phyloP scores from a whole-genome alignment of 352 stramenopile species.

The Globisporangium apiculatum region DNA sequence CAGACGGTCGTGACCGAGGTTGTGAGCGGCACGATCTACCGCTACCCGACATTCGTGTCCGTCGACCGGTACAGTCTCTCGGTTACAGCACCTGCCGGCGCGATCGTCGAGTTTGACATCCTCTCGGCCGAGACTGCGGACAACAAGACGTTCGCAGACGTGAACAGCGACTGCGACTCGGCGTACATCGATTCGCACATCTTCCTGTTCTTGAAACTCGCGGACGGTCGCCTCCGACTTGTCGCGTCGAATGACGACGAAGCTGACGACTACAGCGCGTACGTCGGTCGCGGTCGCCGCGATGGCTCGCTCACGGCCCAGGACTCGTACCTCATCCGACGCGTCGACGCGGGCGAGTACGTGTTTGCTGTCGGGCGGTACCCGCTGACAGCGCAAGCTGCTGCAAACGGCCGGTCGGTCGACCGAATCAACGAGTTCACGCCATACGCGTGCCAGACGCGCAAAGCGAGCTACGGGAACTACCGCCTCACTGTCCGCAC shows the following conservation, averaged over 20 bases:
- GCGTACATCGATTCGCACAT: constrained; percentile 66
- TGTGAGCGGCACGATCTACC: constrained; percentile 50
- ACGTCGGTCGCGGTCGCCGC: constrained; percentile 26
- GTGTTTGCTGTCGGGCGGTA: constrained; percentile 53
- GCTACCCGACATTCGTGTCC: constrained; percentile 33
- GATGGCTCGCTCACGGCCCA: constrained; percentile 42
- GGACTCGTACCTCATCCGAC: constrained; percentile 63
- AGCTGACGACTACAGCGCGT: constrained; percentile 42
- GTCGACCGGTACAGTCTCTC: constrained; percentile 56
- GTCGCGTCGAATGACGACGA: constrained; percentile 63
- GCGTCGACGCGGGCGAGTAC: constrained; percentile 34
- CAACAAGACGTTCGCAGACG: constrained; percentile 42
- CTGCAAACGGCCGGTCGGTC: constrained; percentile 23
- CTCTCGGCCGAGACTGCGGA: constrained; percentile 54
- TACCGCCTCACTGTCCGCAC: constrained; percentile 57
- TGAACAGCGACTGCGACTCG: constrained; percentile 68
- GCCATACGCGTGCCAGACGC: constrained; percentile 53
- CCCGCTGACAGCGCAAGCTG: constrained; percentile 33
- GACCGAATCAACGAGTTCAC: constrained; percentile 34
- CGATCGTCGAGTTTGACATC: constrained; percentile 58
- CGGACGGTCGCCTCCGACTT: constrained; percentile 21
- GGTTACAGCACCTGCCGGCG: constrained; percentile 20
- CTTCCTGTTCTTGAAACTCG: constrained; percentile 29
- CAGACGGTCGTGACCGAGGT: constrained; percentile 30
- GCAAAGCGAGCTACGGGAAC: constrained; percentile 55